Conservation (phyloP, 2,329 filamentous ascomycete genomes). For the Calonectria naviculata region DNA sequence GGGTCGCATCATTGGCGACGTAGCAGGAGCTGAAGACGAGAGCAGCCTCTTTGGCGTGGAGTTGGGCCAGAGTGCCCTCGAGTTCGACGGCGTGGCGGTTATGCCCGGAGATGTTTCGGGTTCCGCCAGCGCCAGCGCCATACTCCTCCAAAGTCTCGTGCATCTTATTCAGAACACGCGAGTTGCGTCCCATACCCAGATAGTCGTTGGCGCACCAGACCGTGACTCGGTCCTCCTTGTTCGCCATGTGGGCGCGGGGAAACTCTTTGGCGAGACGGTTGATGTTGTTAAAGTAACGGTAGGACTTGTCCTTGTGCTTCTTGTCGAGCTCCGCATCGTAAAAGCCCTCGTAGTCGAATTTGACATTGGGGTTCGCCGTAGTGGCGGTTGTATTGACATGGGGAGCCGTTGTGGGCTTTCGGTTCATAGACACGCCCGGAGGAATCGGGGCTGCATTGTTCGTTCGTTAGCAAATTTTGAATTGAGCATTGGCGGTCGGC, state of each 20-base stretch:
- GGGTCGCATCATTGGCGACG: conserved; percentile 96
- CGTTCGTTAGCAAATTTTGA: conserved; percentile 22
- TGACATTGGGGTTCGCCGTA: conserved; percentile 54
- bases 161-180: conserved; percentile 88
- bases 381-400: conserved; percentile 36
- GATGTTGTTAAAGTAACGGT: conserved; percentile 99
- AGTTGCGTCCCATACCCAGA: conserved; percentile 95
- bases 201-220: conserved; percentile 99
- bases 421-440: conserved; percentile 33
- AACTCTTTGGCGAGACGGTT: conserved; percentile 97
- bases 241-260: conserved; percentile 90
- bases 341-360: conserved; percentile 92
- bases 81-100: conserved; percentile 92
- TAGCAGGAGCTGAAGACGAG: conserved; percentile 98
- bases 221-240: conserved; percentile 85
- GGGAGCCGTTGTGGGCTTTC: conserved; percentile 37
- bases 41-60: conserved; percentile 92
- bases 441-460: conserved; percentile 34
- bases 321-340: conserved; percentile 92
- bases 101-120: conserved; percentile 97
- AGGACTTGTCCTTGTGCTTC: conserved; percentile 99
- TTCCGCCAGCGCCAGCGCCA: conserved; percentile 93
- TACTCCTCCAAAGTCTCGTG: conserved; percentile 95
- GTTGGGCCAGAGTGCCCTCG: conserved; percentile 83
- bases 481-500: not conserved